Conservation (phyloP, 2,329 filamentous ascomycete species). For the Sclerotinia trifoliorum region DNA sequence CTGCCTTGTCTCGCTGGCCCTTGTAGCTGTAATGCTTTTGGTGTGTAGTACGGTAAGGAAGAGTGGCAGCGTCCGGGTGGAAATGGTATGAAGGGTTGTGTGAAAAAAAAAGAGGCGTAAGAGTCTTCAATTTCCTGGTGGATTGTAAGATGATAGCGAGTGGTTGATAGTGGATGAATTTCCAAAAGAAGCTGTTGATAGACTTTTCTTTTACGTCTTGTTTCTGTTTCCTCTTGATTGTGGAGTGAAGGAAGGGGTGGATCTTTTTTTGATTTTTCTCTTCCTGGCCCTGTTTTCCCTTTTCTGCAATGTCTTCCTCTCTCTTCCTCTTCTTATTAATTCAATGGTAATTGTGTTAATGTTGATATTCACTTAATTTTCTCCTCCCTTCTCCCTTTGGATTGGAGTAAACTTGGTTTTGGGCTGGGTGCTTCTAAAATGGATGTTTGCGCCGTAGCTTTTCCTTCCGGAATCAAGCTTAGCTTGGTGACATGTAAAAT, state of each 20-base stretch:
- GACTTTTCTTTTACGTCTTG: neutral
- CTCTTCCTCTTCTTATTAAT: neutral
- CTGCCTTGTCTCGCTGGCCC: neutral
- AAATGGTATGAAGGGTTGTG: conserved; percentile 4
- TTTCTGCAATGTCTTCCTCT: neutral
- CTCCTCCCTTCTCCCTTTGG: neutral
- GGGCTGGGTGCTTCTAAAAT: neutral
- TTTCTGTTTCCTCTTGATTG: neutral
- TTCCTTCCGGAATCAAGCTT: conserved; percentile 6
- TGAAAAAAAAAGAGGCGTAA: neutral
- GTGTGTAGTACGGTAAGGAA: conserved; percentile 10
- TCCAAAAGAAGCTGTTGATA: neutral
- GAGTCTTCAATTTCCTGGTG: neutral
- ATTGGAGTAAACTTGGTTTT: neutral
- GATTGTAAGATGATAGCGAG: neutral
- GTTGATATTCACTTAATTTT: neutral
- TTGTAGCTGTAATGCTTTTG: neutral
- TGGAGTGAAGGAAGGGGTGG: conserved; percentile 8
- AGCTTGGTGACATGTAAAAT: neutral
- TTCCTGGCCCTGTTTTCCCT: neutral
- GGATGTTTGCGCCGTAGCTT: conserved; percentile 13
- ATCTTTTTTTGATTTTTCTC: neutral
- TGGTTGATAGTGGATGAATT: neutral
- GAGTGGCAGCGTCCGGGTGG: conserved; percentile 9
- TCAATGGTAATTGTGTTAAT: neutral